phyloP scores from a whole-genome alignment of 305 asterid species.

The Solanum hybrid region DNA sequence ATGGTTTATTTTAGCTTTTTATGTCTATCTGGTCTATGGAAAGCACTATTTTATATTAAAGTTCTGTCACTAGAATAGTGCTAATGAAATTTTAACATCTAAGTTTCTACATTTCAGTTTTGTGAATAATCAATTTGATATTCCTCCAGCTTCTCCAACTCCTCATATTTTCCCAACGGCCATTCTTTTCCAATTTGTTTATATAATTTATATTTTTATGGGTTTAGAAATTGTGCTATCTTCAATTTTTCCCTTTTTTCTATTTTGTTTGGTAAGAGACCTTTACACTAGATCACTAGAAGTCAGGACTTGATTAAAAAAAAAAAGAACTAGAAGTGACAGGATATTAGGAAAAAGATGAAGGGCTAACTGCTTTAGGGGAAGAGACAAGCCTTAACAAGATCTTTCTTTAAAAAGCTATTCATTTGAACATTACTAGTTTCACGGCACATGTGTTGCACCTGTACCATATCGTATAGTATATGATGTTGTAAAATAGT shows the following conservation, averaged over 20 bases:
- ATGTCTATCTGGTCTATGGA: no score
- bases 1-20: no score
- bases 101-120: constrained; percentile 41
- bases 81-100: constrained; percentile 17
- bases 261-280: neutral
- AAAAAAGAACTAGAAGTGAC: neutral
- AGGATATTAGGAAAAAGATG: neutral
- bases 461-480: no score
- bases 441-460: no score
- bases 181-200: constrained; percentile 43
- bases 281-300: neutral
- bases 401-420: neutral
- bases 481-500: no score
- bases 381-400: neutral
- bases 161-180: constrained; percentile 53
- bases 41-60: neutral
- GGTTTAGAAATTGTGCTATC: neutral
- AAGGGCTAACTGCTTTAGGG: neutral
- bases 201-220: neutral
- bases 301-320: neutral
- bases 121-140: constrained; percentile 38
- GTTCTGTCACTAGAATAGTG: constrained; percentile 7
- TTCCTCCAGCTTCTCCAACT: constrained; percentile 63
- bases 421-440: neutral
- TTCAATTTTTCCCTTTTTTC: neutral